These are phyloP conservation scores for Dovyalis caffra DNA, from an alignment of 345 rosid species.

Conservation along the genomic window DNA sequence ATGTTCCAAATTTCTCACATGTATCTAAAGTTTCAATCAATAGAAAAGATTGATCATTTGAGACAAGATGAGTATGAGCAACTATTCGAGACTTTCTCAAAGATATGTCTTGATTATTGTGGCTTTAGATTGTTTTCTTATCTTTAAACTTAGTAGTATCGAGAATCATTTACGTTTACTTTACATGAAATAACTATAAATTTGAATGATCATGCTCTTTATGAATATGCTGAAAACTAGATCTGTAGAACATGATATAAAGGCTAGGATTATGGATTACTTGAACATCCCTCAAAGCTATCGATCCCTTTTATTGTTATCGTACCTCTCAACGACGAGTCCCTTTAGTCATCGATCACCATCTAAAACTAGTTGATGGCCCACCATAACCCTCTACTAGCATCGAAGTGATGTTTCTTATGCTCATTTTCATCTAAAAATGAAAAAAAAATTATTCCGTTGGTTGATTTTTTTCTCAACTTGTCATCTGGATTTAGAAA, in stretches of 20 bases:
- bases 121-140: conserved; percentile 85
- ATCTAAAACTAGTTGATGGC: too few species aligned
- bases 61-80: conserved; percentile 69
- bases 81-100: conserved; percentile 49
- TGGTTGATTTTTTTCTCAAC: too few species aligned
- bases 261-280: conserved; percentile 77
- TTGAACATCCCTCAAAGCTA: conserved; percentile 83
- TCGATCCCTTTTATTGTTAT: too few species aligned
- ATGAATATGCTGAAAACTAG: conserved; percentile 79
- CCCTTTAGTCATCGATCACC: too few species aligned
- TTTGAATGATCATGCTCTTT: conserved; percentile 77
- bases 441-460: too few species aligned
- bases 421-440: too few species aligned
- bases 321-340: too few species aligned
- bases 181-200: conserved; percentile 83
- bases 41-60: conserved; percentile 67
- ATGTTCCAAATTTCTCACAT: conserved; percentile 67
- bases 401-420: too few species aligned
- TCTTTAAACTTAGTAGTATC: conserved; percentile 57
- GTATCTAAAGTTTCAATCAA: conserved; percentile 72
- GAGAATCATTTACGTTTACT: conserved; percentile 74
- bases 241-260: conserved; percentile 73
- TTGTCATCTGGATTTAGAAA: too few species aligned
- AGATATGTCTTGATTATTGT: conserved; percentile 94
- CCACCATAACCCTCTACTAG: too few species aligned